These are phyloP conservation scores for Suillus alpinus DNA, from an alignment of 768 basidiomycete genomes.

Conservation along the genomic window DNA sequence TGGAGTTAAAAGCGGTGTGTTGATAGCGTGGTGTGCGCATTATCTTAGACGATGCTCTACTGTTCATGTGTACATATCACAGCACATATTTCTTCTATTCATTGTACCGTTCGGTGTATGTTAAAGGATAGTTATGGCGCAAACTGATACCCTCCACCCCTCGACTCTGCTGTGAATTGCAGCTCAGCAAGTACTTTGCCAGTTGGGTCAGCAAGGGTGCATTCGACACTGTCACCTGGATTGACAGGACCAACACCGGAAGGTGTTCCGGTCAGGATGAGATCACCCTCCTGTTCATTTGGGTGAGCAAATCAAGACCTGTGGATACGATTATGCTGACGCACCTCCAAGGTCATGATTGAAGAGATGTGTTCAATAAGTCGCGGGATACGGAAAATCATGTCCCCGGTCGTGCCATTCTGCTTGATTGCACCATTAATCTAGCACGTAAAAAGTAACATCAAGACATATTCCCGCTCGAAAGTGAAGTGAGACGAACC, in stretches of 20 bases:
- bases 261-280: constrained; percentile 91
- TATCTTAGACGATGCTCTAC: background rate
- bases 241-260: constrained; percentile 80
- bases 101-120: background rate
- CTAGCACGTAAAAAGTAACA: constrained; percentile 35
- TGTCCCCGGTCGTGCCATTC: constrained; percentile 79
- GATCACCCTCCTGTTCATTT: constrained; percentile 72
- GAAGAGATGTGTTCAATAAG: constrained; percentile 90
- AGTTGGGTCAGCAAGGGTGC: constrained; percentile 54
- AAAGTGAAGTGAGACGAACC: constrained; percentile 35
- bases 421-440: constrained; percentile 85
- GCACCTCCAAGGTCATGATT: constrained; percentile 94
- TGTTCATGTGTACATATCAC: constrained; percentile 4
- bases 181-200: constrained; percentile 61
- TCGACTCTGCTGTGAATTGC: constrained; percentile 59
- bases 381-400: constrained; percentile 89
- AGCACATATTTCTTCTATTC: background rate
- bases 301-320: background rate
- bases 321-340: constrained; percentile 10
- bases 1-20: constrained; percentile 11
- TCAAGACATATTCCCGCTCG: background rate
- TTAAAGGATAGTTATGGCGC: constrained; percentile 17
- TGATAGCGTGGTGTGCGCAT: background rate
- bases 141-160: constrained; percentile 72
- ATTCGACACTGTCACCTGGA: constrained; percentile 78